Evolutionary conservation across 495 filamentous ascomycete genomes (phyloP).

Genomic region (Penicillium dipodomyicola): DNA sequence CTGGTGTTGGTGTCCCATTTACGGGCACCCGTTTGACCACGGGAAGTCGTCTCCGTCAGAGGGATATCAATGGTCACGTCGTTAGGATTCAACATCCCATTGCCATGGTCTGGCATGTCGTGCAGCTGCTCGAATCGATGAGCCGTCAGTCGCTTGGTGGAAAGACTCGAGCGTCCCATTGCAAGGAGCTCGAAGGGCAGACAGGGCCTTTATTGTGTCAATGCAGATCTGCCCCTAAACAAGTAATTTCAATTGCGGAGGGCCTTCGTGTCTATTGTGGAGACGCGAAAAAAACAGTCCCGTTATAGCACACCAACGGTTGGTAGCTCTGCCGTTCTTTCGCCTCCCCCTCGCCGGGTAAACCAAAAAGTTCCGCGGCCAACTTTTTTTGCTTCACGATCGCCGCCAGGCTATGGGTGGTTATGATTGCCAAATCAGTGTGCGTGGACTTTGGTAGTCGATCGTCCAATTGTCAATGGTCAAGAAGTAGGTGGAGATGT

Average conservation of each 20-base stretch:
- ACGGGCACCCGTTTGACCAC: constrained; percentile 45
- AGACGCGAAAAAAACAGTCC: constrained; percentile 9
- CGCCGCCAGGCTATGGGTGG: constrained; percentile 9
- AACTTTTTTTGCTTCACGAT: neutral
- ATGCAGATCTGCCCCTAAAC: constrained; percentile 1
- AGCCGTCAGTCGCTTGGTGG: constrained; percentile 39
- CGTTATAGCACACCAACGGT: neutral
- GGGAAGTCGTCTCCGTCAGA: constrained; percentile 42
- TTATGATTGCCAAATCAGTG: constrained; percentile 10
- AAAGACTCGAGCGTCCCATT: constrained; percentile 39
- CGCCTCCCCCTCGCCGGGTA: constrained; percentile 4
- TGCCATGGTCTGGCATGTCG: constrained; percentile 36
- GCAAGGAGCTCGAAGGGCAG: constrained; percentile 3
- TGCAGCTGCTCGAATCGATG: constrained; percentile 51
- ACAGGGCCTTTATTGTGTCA: constrained; percentile 2
- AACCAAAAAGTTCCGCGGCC: neutral
- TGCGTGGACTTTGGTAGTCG: constrained; percentile 9
- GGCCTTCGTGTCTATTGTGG: constrained; percentile 1
- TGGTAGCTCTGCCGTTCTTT: neutral
- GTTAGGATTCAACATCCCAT: constrained; percentile 43
- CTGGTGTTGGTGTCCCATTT: constrained; percentile 35
- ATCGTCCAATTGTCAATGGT: constrained; percentile 14
- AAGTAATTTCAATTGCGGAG: neutral
- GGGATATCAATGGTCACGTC: constrained; percentile 62
- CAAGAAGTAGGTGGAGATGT: constrained; percentile 8